Evolutionary conservation across 257 asterid species (phyloP), one percentile per base, ranked within the genome.

Genomic region (Verbascum thapsus): DNA sequence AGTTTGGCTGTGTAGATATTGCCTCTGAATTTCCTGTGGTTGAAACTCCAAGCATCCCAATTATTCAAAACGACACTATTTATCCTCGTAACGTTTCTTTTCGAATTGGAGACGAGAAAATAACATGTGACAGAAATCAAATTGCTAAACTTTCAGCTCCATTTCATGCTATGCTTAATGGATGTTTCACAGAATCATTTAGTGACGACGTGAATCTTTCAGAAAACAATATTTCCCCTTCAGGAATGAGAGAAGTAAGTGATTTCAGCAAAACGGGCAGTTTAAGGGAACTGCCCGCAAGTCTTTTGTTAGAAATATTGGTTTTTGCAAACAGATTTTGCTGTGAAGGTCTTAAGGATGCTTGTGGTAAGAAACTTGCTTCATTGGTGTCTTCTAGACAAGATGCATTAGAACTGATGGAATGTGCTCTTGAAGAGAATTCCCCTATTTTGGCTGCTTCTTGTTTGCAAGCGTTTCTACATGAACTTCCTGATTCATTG

Each of bases 251-350:
- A 68, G 81, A 66, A 30, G 76, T 94, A 47, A 41, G 75, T 39
- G 83, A 81, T 13, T 94, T 87, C 76, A 85, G 90, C 64, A n/a
- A 61, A 53, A 75, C 81, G 0, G 95, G 89, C 10, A 43, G 74
- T 59, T 72, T 94, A 64, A 70, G 76, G 47, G 94, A 84, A 53
- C 67, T 75, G n/a, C 41, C 83, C 11, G 72, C 90, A 12, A 45
- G 75, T 67, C 92, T 88, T 50, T 74, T 90, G 77, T 69, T 90
- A 63, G 99, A 94, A 77, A 87, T 94, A 39, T 76, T 87, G 88
- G 91, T 87, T 13, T 90, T 90, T 82, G 88, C 99, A 11, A 94
- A 94, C 68, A 90, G 85, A 72, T 94, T 84, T 75, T 94, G 98
- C 80, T 94, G 99, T 61, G 99, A 90, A 67, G 76, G 77, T 56